Conservation (phyloP, 257 asterid species). For the Linaria vulgaris region DNA sequence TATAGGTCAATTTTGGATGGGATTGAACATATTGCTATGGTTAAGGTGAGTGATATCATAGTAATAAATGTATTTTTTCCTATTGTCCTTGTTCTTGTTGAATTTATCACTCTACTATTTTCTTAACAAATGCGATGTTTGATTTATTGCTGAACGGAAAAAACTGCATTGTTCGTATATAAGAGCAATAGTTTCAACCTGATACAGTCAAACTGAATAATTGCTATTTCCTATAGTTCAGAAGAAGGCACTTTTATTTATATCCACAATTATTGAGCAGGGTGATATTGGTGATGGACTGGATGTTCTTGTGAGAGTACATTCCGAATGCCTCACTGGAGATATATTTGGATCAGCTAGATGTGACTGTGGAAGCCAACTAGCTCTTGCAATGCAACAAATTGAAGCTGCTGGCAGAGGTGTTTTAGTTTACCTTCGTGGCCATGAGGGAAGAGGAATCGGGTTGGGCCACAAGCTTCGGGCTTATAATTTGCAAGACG, state of each 20-base stretch:
- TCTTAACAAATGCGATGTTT: no score
- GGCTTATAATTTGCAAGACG: constrained; percentile 94
- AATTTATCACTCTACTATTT: no score
- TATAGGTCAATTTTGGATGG: constrained; percentile 84
- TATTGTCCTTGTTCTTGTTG: no score
- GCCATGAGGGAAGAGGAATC: constrained; percentile 97
- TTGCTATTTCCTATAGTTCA: not conserved
- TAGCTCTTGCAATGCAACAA: constrained; percentile 88
- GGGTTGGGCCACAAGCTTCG: constrained; percentile 98
- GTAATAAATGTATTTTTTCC: not conserved
- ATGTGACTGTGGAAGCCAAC: constrained; percentile 94
- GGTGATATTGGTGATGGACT: constrained; percentile 90
- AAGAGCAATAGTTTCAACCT: no score
- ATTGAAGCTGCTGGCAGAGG: constrained; percentile 94
- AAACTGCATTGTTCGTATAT: no score
- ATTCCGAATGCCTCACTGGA: constrained; percentile 96
- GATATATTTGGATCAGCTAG: constrained; percentile 96
- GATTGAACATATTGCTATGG: constrained; percentile 97
- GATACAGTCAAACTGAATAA: not conserved
- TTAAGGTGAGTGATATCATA: constrained; percentile 58
- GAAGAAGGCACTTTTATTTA: not conserved
- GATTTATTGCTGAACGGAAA: no score
- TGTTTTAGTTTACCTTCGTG: constrained; percentile 84
- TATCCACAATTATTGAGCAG: constrained; percentile 33
- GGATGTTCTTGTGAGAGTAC: constrained; percentile 90